Evolutionary conservation across 257 asterid genomes (phyloP).

Genomic region (Solanum bulbocastanum): DNA sequence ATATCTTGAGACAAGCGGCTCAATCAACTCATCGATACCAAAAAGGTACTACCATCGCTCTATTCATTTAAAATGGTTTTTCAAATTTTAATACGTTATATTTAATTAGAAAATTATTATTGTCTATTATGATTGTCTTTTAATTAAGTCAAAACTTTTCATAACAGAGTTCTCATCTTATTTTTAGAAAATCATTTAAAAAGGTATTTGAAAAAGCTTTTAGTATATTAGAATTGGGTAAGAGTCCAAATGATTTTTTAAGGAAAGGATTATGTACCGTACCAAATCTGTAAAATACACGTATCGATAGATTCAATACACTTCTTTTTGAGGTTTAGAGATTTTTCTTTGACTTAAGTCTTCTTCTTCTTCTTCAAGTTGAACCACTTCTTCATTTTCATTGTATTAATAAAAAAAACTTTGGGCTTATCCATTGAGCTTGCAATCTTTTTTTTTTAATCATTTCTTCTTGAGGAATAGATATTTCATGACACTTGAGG

Average conservation of each 20-base stretch:
- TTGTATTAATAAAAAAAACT: too few species aligned
- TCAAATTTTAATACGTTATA: not conserved
- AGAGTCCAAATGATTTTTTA: not conserved
- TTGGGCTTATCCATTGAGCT: too few species aligned
- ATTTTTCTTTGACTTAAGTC: too few species aligned
- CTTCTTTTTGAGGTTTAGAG: too few species aligned
- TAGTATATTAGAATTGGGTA: not conserved
- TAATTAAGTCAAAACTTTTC: not conserved
- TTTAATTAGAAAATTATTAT: not conserved
- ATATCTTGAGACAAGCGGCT: conserved; percentile 62
- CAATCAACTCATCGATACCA: conserved; percentile 61
- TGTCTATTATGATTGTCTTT: too few species aligned
- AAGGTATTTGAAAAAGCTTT: not conserved
- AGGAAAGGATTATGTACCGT: not conserved
- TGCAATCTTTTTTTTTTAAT: too few species aligned
- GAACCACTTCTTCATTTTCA: too few species aligned
- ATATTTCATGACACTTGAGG: too few species aligned
- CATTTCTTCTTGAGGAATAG: too few species aligned
- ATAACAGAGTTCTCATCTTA: too few species aligned
- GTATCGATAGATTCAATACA: too few species aligned
- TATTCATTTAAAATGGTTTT: not conserved
- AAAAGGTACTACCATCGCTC: conserved; percentile 23
- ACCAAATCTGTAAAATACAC: not conserved
- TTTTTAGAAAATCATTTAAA: not conserved
- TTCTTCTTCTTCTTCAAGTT: too few species aligned